These are phyloP conservation scores for Mimosa bimucronata DNA, from an alignment of 306 rosid species.

Conservation along the genomic window DNA sequence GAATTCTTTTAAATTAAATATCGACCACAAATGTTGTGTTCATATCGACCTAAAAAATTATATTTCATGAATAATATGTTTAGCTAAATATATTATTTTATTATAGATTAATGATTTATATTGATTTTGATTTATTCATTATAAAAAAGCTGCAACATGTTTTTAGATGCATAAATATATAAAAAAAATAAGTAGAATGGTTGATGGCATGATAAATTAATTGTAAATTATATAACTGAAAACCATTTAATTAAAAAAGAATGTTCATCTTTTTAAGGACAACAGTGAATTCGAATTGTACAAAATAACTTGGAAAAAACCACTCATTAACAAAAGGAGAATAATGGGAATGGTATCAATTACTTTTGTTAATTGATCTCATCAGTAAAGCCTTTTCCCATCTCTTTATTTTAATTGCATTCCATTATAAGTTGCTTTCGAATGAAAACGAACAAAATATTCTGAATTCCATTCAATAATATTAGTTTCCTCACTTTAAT, in stretches of 20 bases:
- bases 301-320: background rate
- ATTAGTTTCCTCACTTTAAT: background rate
- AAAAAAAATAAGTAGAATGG: no score
- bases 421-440: slow-evolving; percentile 1
- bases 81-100: background rate
- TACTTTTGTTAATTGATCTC: background rate
- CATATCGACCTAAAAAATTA: background rate
- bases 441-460: background rate
- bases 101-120: background rate
- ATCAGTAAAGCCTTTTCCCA: background rate
- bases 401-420: slow-evolving; percentile 10
- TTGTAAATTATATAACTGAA: no score
- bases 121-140: background rate
- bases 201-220: background rate
- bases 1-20: no score
- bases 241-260: no score
- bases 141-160: background rate
- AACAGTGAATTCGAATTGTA: background rate
- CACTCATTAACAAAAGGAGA: background rate
- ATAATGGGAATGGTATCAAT: background rate
- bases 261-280: background rate
- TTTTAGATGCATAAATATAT: background rate
- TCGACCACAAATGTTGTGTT: background rate
- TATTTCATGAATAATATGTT: background rate
- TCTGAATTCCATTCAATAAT: background rate